Evolutionary conservation across 2,329 filamentous ascomycete species (phyloP), one percentile per base, ranked within the genome.

Genomic region (Diaporthe vexans): DNA sequence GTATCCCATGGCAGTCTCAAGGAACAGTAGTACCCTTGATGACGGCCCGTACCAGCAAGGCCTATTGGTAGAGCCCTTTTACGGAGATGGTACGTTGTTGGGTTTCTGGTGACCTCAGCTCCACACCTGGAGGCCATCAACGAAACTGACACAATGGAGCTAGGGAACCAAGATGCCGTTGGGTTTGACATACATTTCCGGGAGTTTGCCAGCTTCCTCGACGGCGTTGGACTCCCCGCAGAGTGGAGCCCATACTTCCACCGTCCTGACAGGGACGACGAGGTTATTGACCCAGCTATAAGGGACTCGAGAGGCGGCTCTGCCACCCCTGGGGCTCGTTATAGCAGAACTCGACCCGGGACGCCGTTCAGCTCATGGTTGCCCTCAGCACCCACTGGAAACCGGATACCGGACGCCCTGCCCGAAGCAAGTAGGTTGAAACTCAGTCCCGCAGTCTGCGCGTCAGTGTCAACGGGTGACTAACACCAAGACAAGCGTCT

Each of bases 201-300:
- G 24, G 67, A 70, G 10, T 70, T 70, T 35, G 67, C 51, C 7
- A 70, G 33, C 35, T 70, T 57, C 17, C 51, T 70, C 1, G 51
- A 70, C 13, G 67, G 51, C 9, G 67, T 70, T 11, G 51, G 67
- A 7, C 52, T 70, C 19, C 67, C 52, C 1, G 67, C 67, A 15
- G 51, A 57, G 35, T 70, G 67, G 67, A 70, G 52, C 11, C 67
- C 67, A 2, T 70, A 70, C 11, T 57, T 57, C 7, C 40, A 70
- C 19, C 67, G 54, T 4, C 67, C 51, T 58, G 67, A 57, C 6
- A 48, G 51, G 9, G 37, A 56, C 52, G 46, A 54, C 15, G 63
- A 68, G 48, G 33, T 33, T 21, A 48, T 70, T 24, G 67, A 56
- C 29, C 52, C 67, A 29, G 21, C 54, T 1, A 37, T 54, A 6